Evolutionary conservation across 2,329 filamentous ascomycete genomes (phyloP), one percentile per base, ranked within the genome.

Genomic region (Neodidymelliopsis sp.): DNA sequence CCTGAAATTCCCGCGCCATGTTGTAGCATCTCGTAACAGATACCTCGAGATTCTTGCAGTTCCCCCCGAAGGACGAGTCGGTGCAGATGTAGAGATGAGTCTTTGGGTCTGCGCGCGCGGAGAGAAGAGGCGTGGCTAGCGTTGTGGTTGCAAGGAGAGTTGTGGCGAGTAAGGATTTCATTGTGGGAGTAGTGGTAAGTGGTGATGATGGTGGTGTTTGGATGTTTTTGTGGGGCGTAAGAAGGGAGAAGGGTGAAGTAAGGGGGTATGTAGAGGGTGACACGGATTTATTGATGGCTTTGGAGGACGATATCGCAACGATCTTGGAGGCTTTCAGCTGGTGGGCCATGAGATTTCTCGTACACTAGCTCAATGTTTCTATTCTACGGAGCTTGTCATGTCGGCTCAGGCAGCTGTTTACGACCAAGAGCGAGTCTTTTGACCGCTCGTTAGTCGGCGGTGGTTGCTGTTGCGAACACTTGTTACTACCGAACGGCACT

Each of bases 11-110:
- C 6, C 35, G 19, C 6, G 29, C 18, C 10, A 59, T 30, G 24
- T 60, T 60, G 28, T 57, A 28, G 25, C 39, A 44, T 18, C 9
- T 13, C 25, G 23, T 49, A 51, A 44, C 35, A 3, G 48, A 16
- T 7, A 58, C 25, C 5, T 58, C 44, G 10, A 61, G 8, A 25
- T 63, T 64, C 16, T 45, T 45, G 30, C 63, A 66, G 11, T 25
- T 25, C 3, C 59, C 63, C 12, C 43, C 34, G 30, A 59, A 63
- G n/a, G 47, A 28, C 2, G 41, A 33, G 11, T 60, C 53, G 18
- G 47, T 42, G 38, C 61, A 62, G 41, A 59, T 16, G 35, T 61
- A 65, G 16, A 63, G 46, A 36, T 61, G 52, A 11, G 51, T 59
- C 41, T 37, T 53, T 6, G 38, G 16, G n/a, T 9, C n/a, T 13